These are phyloP conservation scores for Camelina neglecta DNA, from an alignment of 345 rosid species.

Conservation along the genomic window DNA sequence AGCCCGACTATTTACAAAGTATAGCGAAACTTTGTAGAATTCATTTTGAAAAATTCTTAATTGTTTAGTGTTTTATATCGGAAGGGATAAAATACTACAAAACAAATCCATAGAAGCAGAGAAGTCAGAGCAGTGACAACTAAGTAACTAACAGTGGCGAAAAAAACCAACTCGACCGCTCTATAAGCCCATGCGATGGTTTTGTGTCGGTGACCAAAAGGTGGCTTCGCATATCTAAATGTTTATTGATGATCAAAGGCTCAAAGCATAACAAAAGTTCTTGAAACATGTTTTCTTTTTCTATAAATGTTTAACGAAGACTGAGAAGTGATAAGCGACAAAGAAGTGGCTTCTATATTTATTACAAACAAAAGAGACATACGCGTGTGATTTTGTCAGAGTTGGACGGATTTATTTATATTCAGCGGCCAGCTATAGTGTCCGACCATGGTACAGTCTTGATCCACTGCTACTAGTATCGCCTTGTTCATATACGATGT, in stretches of 20 bases:
- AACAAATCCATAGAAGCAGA: not conserved
- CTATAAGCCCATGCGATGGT: not conserved
- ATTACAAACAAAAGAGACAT: not conserved
- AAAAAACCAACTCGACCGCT: not conserved
- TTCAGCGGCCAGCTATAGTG: slow-evolving; percentile 22
- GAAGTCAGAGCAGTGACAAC: too few species aligned
- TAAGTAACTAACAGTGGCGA: too few species aligned
- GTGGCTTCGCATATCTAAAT: not conserved
- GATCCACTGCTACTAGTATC: not conserved
- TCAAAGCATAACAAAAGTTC: not conserved
- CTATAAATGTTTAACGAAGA: not conserved
- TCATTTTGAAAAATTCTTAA: too few species aligned
- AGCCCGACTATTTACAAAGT: too few species aligned
- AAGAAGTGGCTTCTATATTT: not conserved
- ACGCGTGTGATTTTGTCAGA: not conserved
- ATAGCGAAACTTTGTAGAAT: too few species aligned
- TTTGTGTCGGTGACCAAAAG: not conserved
- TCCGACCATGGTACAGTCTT: slow-evolving; percentile 4
- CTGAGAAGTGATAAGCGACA: not conserved
- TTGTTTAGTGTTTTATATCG: not conserved
- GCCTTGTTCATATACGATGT: not conserved
- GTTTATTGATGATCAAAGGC: too few species aligned
- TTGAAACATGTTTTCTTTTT: not conserved
- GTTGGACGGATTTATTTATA: not conserved
- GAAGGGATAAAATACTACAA: not conserved